phyloP scores from a whole-genome alignment of 208 protist species.

The Trypanosomatidae sp. region DNA sequence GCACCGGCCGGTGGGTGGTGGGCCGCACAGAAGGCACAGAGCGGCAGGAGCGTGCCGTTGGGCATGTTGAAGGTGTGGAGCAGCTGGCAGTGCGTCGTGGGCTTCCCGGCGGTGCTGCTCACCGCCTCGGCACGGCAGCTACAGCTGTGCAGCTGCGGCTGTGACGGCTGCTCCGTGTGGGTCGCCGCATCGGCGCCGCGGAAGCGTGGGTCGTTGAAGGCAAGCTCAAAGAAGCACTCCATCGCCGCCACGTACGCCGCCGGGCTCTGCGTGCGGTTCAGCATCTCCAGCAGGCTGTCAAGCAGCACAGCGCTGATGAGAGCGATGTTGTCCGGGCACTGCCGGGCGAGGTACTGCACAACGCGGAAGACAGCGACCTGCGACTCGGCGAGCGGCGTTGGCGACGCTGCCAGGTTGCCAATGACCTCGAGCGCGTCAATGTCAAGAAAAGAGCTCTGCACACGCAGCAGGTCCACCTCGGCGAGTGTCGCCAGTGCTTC shows the following conservation, averaged over 20 bases:
- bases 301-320: constrained; percentile 44
- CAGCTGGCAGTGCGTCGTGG: constrained; percentile 48
- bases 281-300: constrained; percentile 36
- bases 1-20: constrained; percentile 41
- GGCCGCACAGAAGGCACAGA: constrained; percentile 58
- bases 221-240: constrained; percentile 66
- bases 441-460: constrained; percentile 41
- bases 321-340: constrained; percentile 51
- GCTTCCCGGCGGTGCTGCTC: not conserved
- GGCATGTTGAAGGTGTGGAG: constrained; percentile 42
- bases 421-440: constrained; percentile 71
- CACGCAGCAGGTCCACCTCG: constrained; percentile 24
- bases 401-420: constrained; percentile 34
- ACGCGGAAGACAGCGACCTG: constrained; percentile 53
- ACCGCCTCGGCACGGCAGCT: not conserved
- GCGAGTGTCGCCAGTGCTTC: constrained; percentile 38
- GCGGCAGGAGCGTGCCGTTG: constrained; percentile 15
- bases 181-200: not conserved
- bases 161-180: constrained; percentile 3
- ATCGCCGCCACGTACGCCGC: constrained; percentile 53
- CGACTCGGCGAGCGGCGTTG: constrained; percentile 47
- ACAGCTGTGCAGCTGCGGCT: constrained; percentile 14
- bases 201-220: constrained; percentile 57
- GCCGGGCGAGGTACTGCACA: constrained; percentile 33
- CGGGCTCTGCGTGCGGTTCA: constrained; percentile 34